A percentile compares a stretch with the other conserved stretches of the same genome.
Evolutionary conservation across 129 eudicot genomes (phyloP).

Genomic region (Dittrichia graveolens): DNA sequence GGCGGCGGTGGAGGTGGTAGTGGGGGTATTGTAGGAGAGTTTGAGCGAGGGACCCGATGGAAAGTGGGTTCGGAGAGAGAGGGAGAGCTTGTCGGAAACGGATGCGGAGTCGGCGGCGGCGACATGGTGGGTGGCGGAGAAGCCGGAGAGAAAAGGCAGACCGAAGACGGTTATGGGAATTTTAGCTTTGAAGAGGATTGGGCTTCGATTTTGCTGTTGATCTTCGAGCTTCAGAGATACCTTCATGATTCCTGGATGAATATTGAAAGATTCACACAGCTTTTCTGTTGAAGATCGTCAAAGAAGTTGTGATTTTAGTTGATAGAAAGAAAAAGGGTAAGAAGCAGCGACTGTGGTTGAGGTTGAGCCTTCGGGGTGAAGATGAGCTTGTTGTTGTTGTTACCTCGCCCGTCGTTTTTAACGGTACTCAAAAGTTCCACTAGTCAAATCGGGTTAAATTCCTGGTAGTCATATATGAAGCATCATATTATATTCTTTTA

Average conservation of each 20-base stretch:
- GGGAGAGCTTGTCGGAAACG: slow-evolving; percentile 46
- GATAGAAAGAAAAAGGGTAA: neutral
- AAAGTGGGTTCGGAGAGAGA: slow-evolving; percentile 81
- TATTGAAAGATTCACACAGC: neutral
- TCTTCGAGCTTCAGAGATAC: slow-evolving; percentile 68
- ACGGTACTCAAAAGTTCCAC: too few species aligned
- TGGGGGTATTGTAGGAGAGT: slow-evolving; percentile 70
- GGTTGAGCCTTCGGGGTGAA: neutral
- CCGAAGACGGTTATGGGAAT: slow-evolving; percentile 76
- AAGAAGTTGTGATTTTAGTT: neutral
- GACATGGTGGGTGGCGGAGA: slow-evolving; percentile 75
- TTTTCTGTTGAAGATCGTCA: neutral
- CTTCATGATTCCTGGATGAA: slow-evolving; percentile 45
- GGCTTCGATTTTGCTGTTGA: slow-evolving; percentile 45
- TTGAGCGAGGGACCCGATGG: slow-evolving; percentile 81
- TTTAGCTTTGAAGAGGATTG: slow-evolving; percentile 76
- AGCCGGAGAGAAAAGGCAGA: slow-evolving; percentile 76
- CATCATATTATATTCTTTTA: too few species aligned
- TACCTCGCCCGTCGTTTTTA: too few species aligned
- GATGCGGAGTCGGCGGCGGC: slow-evolving; percentile 31
- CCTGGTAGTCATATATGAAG: too few species aligned
- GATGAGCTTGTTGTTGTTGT: neutral
- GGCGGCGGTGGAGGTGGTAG: slow-evolving; percentile 31
- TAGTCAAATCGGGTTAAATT: too few species aligned
- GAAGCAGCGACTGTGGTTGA: slow-evolving; percentile 13